Evolutionary conservation across 2,329 filamentous ascomycete genomes (phyloP).

Genomic region (Gnomoniopsis smithogilvyi): DNA sequence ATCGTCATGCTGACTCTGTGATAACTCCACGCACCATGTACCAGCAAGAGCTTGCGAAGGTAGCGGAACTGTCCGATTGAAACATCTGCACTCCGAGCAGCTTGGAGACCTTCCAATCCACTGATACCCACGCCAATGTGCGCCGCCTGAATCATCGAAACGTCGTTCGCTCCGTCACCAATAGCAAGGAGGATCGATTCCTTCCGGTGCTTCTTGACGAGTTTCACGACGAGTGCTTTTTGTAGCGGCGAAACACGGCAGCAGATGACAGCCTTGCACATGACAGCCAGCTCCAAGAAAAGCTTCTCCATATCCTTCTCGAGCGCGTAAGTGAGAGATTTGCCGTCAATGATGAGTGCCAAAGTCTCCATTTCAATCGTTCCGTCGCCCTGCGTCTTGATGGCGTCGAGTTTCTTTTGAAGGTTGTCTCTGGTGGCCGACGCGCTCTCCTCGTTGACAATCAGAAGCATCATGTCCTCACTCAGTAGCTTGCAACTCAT

Average conservation of each 20-base stretch:
- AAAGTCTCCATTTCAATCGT: slow-evolving; percentile 80
- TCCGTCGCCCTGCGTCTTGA: slow-evolving; percentile 75
- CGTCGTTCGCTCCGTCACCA: slow-evolving; percentile 96
- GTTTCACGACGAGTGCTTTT: slow-evolving; percentile 95
- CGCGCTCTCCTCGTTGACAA: slow-evolving; percentile 87
- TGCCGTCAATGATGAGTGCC: slow-evolving; percentile 92
- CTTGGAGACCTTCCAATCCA: slow-evolving; percentile 93
- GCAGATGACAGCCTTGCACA: slow-evolving; percentile 99
- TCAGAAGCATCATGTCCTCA: slow-evolving; percentile 97
- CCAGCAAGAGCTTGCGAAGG: slow-evolving; percentile 86
- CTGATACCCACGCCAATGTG: slow-evolving; percentile 98
- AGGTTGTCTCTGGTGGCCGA: slow-evolving; percentile 81
- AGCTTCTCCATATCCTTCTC: slow-evolving; percentile 92
- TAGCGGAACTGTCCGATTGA: slow-evolving; percentile 95
- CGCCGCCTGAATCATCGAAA: slow-evolving; percentile 99
- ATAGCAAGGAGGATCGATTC: slow-evolving; percentile 92
- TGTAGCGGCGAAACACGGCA: slow-evolving; percentile 95
- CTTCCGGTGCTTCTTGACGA: slow-evolving; percentile 88
- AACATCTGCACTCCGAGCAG: slow-evolving; percentile 91
- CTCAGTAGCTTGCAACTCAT: slow-evolving; percentile 99
- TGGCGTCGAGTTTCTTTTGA: slow-evolving; percentile 88
- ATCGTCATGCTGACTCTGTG: slow-evolving; percentile 97
- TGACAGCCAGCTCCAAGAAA: slow-evolving; percentile 87
- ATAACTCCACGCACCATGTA: slow-evolving; percentile 97
- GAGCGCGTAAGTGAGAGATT: slow-evolving; percentile 87